Evolutionary conservation across 1,284 basidiomycete species (phyloP).

Genomic region (Porogramme epimiltina): DNA sequence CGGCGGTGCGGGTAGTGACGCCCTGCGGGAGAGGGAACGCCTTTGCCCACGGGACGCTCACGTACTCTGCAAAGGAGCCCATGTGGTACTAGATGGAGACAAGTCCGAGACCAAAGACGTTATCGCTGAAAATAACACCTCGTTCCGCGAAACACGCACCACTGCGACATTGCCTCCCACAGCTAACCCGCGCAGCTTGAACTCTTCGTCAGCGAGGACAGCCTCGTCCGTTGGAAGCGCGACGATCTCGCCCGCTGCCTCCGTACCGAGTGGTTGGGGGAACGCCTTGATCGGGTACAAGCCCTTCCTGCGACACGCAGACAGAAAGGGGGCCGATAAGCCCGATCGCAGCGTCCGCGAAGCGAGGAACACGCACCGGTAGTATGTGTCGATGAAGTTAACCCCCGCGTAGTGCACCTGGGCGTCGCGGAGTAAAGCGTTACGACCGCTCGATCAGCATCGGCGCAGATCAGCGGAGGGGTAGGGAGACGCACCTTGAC

Average conservation of each 20-base stretch:
- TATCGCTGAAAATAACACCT: too few relatives aligned
- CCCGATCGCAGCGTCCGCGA: background rate
- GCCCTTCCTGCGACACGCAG: conserved; percentile 45
- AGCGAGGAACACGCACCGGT: conserved; percentile 39
- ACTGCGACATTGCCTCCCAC: conserved; percentile 66
- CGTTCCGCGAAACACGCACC: conserved; percentile 47
- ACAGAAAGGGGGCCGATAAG: background rate
- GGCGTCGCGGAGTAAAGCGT: background rate
- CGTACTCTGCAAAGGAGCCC: conserved; percentile 30
- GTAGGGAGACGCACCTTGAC: conserved; percentile 60
- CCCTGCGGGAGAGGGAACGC: conserved; percentile 58
- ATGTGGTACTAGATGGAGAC: conserved; percentile 43
- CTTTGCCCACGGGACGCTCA: conserved; percentile 31
- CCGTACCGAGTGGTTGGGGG: conserved; percentile 80
- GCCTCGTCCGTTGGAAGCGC: conserved; percentile 64
- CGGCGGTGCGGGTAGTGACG: conserved; percentile 67
- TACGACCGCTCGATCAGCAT: too few relatives aligned
- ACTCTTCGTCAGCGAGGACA: conserved; percentile 57
- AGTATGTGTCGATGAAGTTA: conserved; percentile 89
- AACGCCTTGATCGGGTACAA: conserved; percentile 60
- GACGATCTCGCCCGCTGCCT: conserved; percentile 77
- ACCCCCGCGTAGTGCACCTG: conserved; percentile 71
- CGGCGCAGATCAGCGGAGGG: too few relatives aligned
- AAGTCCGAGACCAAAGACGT: background rate
- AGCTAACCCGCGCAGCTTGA: conserved; percentile 57